Percentiles rank a stretch among this genome's conserved stretches.
Conservation (phyloP, 805 yeast genomes). For the Priceomyces castillae region DNA sequence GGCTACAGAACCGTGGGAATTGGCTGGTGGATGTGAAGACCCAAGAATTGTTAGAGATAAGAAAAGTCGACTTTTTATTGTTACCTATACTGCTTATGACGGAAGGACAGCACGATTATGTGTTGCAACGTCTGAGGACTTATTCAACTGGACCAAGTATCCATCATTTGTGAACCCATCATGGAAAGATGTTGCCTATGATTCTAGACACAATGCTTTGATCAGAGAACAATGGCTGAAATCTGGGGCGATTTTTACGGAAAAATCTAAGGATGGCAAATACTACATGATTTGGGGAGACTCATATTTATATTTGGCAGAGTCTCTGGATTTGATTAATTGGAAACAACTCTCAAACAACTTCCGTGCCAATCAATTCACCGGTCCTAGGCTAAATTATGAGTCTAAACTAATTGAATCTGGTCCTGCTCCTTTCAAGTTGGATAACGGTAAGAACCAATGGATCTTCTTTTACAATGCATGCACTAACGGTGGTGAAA, state of each 20-base stretch:
- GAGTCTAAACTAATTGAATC: constrained; percentile 39
- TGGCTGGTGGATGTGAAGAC: constrained; percentile 43
- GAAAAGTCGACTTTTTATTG: constrained; percentile 28
- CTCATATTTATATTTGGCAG: constrained; percentile 36
- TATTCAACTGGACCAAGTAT: constrained; percentile 37
- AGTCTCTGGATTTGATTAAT: constrained; percentile 30
- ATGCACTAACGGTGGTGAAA: constrained; percentile 36
- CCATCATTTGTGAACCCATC: constrained; percentile 31
- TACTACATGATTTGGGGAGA: constrained; percentile 47
- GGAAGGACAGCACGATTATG: constrained; percentile 33
- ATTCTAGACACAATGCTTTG: constrained; percentile 20
- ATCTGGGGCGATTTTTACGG: constrained; percentile 39
- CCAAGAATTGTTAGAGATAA: constrained; percentile 43
- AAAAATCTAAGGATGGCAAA: constrained; percentile 28
- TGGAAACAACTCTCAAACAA: constrained; percentile 27
- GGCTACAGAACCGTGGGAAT: constrained; percentile 40
- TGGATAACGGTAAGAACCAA: constrained; percentile 28
- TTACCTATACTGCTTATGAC: constrained; percentile 44
- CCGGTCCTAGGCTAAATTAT: constrained; percentile 28
- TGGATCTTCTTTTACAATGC: constrained; percentile 40
- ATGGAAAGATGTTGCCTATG: constrained; percentile 34
- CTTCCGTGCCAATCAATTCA: constrained; percentile 20
- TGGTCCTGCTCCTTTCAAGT: constrained; percentile 42
- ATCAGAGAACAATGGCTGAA: constrained; percentile 40
- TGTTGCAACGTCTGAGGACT: constrained; percentile 36